Percentiles rank a stretch among this genome's conserved stretches.
phyloP scores from a whole-genome alignment of 23 red algal genomes.

The Chondrus crispus region DNA sequence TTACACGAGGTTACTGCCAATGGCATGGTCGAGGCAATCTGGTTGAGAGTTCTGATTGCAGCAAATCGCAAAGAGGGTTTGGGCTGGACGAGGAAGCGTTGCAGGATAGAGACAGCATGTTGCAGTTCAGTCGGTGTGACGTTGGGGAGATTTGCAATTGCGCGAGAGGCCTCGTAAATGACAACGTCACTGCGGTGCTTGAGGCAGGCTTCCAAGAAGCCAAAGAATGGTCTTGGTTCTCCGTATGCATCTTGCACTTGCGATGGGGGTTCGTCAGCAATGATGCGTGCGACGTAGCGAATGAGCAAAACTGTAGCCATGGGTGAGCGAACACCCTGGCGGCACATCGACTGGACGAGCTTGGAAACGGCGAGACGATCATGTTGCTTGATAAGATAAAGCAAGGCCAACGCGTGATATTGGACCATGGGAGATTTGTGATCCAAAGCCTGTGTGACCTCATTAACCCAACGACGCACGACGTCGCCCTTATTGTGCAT shows the following conservation, averaged over 20 bases:
- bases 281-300: constrained; percentile 80
- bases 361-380: constrained; percentile 93
- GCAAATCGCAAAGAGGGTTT: constrained; percentile 74
- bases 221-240: constrained; percentile 56
- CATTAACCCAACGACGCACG: constrained; percentile 95
- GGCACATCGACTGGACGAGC: constrained; percentile 82
- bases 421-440: constrained; percentile 97
- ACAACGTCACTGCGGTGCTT: constrained; percentile 92
- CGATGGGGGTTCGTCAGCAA: constrained; percentile 52
- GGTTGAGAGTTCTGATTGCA: constrained; percentile 80
- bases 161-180: constrained; percentile 87
- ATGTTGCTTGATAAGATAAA: constrained; percentile 87
- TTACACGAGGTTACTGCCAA: constrained; percentile 66
- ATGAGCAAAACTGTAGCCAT: constrained; percentile 87
- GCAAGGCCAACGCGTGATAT: constrained; percentile 93
- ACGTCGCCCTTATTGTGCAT: constrained; percentile 94
- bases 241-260: not conserved
- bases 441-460: constrained; percentile 93
- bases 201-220: constrained; percentile 89
- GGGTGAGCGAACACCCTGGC: constrained; percentile 77
- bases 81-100: constrained; percentile 71
- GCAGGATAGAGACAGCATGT: constrained; percentile 71
- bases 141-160: constrained; percentile 68
- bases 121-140: constrained; percentile 70
- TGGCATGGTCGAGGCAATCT: constrained; percentile 67